Percentiles rank a stretch among this genome's conserved stretches.
Evolutionary conservation across 192 early-diverging fungal genomes (phyloP).

Genomic region (Thamnidium elegans): DNA sequence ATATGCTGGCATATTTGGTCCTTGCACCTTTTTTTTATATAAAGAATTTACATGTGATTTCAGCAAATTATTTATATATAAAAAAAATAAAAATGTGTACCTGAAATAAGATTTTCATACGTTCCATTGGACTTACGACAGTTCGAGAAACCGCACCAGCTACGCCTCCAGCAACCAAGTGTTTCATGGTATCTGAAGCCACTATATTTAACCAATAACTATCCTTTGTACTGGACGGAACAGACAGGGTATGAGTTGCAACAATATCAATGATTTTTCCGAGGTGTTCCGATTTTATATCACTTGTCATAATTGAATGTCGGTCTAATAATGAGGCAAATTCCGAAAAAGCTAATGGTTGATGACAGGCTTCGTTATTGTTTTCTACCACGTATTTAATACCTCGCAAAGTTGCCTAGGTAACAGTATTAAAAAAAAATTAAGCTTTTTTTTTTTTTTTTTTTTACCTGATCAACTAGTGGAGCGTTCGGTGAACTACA

Average conservation of each 20-base stretch:
- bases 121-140: constrained; percentile 75
- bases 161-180: constrained; percentile 72
- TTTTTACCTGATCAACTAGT: constrained; percentile 37
- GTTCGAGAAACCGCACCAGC: constrained; percentile 79
- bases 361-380: not conserved
- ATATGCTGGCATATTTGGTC: constrained; percentile 59
- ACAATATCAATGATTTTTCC: constrained; percentile 21
- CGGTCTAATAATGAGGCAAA: constrained; percentile 14
- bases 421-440: not conserved
- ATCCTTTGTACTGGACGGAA: not conserved
- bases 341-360: constrained; percentile 14
- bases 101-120: constrained; percentile 87
- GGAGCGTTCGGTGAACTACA: constrained; percentile 37
- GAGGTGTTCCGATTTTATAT: constrained; percentile 21
- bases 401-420: constrained; percentile 5
- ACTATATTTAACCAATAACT: constrained; percentile 26
- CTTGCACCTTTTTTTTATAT: constrained; percentile 46
- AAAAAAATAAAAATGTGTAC: constrained; percentile 34
- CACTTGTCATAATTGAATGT: constrained; percentile 7
- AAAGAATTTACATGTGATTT: constrained; percentile 15
- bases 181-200: constrained; percentile 64
- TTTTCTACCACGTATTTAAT: constrained; percentile 14
- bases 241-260: constrained; percentile 16
- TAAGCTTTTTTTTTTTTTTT: constrained; percentile 3
- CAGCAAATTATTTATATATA: constrained; percentile 5